Evolutionary conservation across 2,329 filamentous ascomycete species (phyloP).

Genomic region (Fusarium tanahbumbuense): DNA sequence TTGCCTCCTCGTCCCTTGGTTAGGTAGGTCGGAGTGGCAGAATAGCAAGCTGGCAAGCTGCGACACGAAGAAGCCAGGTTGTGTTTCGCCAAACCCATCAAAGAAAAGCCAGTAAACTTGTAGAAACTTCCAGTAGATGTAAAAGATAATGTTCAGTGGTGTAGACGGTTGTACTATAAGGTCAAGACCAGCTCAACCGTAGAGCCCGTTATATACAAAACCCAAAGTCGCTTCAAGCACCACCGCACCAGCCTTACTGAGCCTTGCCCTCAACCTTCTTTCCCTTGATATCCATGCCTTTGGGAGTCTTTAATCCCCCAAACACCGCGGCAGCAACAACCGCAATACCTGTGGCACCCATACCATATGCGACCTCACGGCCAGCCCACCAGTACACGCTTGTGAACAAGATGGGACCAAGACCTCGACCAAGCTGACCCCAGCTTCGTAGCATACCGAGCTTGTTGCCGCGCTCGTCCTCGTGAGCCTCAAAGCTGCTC

Average conservation of each 20-base stretch:
- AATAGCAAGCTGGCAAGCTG: not conserved
- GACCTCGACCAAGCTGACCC: slow-evolving; percentile 88
- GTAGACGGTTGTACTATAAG: not conserved
- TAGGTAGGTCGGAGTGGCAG: not conserved
- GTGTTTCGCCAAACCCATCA: not conserved
- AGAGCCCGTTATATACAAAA: slow-evolving; percentile 2
- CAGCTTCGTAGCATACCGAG: slow-evolving; percentile 82
- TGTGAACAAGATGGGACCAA: slow-evolving; percentile 91
- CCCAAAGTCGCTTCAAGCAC: not conserved
- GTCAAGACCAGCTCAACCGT: slow-evolving; percentile 36
- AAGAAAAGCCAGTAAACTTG: not conserved
- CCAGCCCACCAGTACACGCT: slow-evolving; percentile 99
- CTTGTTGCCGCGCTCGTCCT: slow-evolving; percentile 85
- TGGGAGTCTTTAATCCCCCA: slow-evolving; percentile 75
- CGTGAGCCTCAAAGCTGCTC: slow-evolving; percentile 87
- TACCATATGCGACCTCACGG: slow-evolving; percentile 82
- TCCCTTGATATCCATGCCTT: slow-evolving; percentile 30
- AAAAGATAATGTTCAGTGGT: slow-evolving; percentile 1
- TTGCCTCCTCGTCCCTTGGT: not conserved
- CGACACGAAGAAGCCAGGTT: not conserved
- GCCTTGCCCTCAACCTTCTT: slow-evolving; percentile 38
- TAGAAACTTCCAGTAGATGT: not conserved
- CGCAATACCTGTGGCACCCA: slow-evolving; percentile 84
- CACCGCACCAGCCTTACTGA: slow-evolving; percentile 17
- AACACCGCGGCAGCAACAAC: slow-evolving; percentile 79